phyloP scores from a whole-genome alignment of 2,329 filamentous ascomycete species.

The Aspergillus niger region DNA sequence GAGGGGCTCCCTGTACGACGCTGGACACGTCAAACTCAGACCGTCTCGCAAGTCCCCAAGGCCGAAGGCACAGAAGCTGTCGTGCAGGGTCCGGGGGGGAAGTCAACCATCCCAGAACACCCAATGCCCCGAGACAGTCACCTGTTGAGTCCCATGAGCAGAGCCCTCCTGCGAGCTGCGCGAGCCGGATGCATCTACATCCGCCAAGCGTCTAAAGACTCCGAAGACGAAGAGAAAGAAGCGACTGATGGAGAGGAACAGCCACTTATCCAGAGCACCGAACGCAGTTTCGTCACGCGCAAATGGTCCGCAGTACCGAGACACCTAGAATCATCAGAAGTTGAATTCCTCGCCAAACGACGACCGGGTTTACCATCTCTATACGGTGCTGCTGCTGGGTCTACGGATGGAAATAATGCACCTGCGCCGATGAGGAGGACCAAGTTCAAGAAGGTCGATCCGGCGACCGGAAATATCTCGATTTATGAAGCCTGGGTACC shows the following conservation, averaged over 20 bases:
- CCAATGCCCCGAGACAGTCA: conserved; percentile 87
- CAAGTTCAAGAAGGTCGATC: conserved; percentile 76
- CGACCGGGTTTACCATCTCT: conserved; percentile 60
- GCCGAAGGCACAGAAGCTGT: conserved; percentile 57
- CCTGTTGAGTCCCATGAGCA: conserved; percentile 74
- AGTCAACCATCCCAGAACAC: conserved; percentile 63
- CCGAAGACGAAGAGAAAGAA: conserved; percentile 41
- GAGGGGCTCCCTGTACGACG: conserved; percentile 84
- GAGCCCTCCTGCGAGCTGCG: conserved; percentile 78
- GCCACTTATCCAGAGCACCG: conserved; percentile 30
- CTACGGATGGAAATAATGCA: conserved; percentile 32
- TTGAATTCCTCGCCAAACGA: conserved; percentile 64
- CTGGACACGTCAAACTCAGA: conserved; percentile 76
- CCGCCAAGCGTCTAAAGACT: conserved; percentile 56
- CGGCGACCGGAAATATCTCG: conserved; percentile 73
- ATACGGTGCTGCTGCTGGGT: conserved; percentile 41
- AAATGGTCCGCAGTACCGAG: conserved; percentile 62
- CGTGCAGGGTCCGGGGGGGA: conserved; percentile 29
- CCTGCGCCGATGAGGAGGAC: conserved; percentile 69
- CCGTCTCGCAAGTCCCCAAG: conserved; percentile 65
- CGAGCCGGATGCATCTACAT: conserved; percentile 77
- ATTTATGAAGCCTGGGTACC: conserved; percentile 81
- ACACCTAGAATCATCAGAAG: conserved; percentile 60
- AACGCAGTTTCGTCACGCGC: conserved; percentile 57
- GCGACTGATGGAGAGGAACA: conserved; percentile 38